Evolutionary conservation across 176 grass and related monocot genomes (phyloP), one percentile per base, ranked within the genome.

Genomic region (Pontederia paniculata): DNA sequence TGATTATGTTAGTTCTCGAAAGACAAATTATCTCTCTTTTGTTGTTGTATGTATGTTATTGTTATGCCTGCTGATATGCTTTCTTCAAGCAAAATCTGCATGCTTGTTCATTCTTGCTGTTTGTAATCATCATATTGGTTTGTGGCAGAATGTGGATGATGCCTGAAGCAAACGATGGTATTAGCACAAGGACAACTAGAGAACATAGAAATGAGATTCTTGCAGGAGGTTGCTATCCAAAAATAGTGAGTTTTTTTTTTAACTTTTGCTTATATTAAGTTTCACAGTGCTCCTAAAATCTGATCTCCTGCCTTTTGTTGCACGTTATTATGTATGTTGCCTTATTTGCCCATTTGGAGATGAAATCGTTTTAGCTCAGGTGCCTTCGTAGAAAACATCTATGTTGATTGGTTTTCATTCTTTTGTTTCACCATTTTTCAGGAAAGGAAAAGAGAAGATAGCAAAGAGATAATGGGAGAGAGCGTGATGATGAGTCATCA

Each of bases 101-200:
- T 37, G 7, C 7, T 37, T 37, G 0, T 37, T 37, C 28, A 37
- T 37, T 2, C 28, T 0, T 37, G 28, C 28, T 37, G 52, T 48
- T 25, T 55, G 9, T 20, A 10, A 50, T 21, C 50, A 14, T 23
- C 57, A 3, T 54, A 21, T 10, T 65, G 17, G 6, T 21, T 21
- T 45, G 48, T 58, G 54, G 48, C 76, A 95, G 90, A 68, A 89
- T 89, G 73, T 95, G 82, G 90, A 82, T 63, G 21, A 51, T 89
- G 46, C 90, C 90, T 0, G 90, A 85, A 51, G 60, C 79, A 48
- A 79, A 48, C 16, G 79, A 89, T 12, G 54, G 77, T 17, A 66
- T 70, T 13, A 71, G 42, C 48, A 74, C 75, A 73, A 83, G 79
- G 59, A 55, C 31, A 18, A 77, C 23, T 54, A 67, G 61, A 57